phyloP scores from a whole-genome alignment of 371 early-diverging fungal species.

The Mortierella sp. region DNA sequence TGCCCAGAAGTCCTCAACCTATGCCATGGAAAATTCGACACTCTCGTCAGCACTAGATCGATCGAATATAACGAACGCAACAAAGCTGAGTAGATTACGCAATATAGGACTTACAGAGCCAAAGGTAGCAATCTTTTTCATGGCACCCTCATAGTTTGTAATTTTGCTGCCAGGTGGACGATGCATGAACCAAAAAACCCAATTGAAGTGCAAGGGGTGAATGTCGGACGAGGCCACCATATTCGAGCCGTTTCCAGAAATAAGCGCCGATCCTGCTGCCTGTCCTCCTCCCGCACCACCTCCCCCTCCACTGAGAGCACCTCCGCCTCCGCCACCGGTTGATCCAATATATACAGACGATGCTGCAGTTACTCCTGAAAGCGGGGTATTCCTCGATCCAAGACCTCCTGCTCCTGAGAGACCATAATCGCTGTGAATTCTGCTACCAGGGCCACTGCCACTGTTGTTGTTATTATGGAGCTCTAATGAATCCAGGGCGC shows the following conservation, averaged over 20 bases:
- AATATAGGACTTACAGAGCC: slow-evolving; percentile 67
- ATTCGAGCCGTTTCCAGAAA: not conserved
- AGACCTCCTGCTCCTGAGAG: not conserved
- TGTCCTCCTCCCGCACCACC: not conserved
- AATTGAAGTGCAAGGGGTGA: slow-evolving; percentile 53
- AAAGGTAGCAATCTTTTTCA: slow-evolving; percentile 87
- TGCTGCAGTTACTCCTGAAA: not conserved
- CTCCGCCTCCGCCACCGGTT: not conserved
- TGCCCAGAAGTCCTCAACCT: slow-evolving; percentile 96
- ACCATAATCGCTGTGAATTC: not conserved
- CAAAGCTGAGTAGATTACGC: no score
- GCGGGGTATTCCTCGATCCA: not conserved
- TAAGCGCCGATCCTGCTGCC: not conserved
- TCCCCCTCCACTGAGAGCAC: not conserved
- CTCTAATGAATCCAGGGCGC: slow-evolving; percentile 17
- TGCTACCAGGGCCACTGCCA: slow-evolving; percentile 3
- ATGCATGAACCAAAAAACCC: slow-evolving; percentile 94
- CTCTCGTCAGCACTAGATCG: not conserved
- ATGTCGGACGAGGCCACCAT: slow-evolving; percentile 18
- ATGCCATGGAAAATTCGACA: not conserved
- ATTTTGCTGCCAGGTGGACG: slow-evolving; percentile 89
- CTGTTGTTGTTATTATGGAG: slow-evolving; percentile 10
- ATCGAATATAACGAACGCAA: not conserved
- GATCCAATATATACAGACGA: not conserved
- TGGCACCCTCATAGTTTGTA: slow-evolving; percentile 86